Evolutionary conservation across 257 asterid species (phyloP), one percentile per base, ranked within the genome.

Genomic region (Solanum chilense): DNA sequence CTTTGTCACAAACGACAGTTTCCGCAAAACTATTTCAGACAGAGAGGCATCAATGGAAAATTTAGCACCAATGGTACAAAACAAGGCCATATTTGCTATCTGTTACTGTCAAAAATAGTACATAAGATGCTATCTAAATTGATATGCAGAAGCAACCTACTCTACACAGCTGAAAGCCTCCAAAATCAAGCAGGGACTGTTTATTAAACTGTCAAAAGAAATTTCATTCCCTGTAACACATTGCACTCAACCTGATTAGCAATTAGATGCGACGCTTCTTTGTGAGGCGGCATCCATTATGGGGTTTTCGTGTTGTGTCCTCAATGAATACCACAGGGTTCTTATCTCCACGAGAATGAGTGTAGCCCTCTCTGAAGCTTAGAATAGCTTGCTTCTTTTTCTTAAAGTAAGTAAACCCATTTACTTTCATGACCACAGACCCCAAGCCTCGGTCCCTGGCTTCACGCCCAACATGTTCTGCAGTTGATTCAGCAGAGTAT

Each of bases 391-490:
- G 95, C 87, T 92, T 95, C 94, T 95, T 97, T 84, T 90, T 95
- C 94, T 90, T 97, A 39, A 97, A 97, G 84, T 77, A 87, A 3
- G 96, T 94, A 74, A 88, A 91, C 9, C 98, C 99, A 74, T 92
- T 95, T 69, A 97, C 97, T 90, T 97, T 97, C 91, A 97, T 94
- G 60, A 97, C 99, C 39, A 94, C 96, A 1, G 98, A 92, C 87
- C 91, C 93, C 47, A 94, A 91, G 77, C 91, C 94, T 90, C 91
- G 92, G 89, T 92, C 94, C 89, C 94, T 93, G 82, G 88, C 95
- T 33, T 83, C 92, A 16, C 96, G 98, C 37, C 99, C 99, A 20
- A 95, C 89, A 84, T 97, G 91, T 92, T 97, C 99, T 12, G 98
- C 98, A 89, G 96, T 93, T 35, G 98, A 96, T 66, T 96, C 99